Conservation (phyloP, 352 stramenopile genomes). For the Stramenopiles sp. region DNA sequence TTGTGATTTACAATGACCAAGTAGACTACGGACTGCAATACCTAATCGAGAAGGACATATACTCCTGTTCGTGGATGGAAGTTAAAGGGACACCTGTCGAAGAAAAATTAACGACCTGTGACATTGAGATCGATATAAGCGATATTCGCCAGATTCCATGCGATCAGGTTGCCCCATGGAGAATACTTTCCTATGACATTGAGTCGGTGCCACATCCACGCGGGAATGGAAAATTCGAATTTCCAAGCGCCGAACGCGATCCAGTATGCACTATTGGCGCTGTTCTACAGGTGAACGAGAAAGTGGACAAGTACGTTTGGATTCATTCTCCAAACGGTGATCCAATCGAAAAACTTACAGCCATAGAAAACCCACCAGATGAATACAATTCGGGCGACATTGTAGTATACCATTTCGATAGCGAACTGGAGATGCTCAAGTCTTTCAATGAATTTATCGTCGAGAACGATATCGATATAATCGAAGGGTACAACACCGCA, state of each 20-base stretch:
- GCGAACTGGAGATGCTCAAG: no score
- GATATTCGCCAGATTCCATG: background rate
- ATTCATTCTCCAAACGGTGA: no score
- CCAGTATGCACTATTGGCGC: slow-evolving; percentile 2
- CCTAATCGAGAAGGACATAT: background rate
- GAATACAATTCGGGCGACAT: no score
- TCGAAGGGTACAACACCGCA: no score
- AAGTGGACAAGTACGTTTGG: no score
- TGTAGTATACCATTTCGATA: no score
- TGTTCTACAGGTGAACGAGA: no score
- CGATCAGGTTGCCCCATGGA: background rate
- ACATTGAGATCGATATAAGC: background rate
- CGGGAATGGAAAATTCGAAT: background rate
- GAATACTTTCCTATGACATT: background rate
- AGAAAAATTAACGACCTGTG: background rate
- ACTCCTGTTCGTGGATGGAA: background rate
- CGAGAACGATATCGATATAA: no score
- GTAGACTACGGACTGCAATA: background rate
- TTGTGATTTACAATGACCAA: background rate
- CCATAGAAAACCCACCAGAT: no score
- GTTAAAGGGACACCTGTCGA: background rate
- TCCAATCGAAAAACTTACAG: no score
- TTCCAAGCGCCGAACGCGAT: background rate
- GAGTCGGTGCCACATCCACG: background rate
- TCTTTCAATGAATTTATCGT: no score